These are phyloP conservation scores for Euphorbia tirucalli DNA, from an alignment of 345 rosid species.

Conservation along the genomic window DNA sequence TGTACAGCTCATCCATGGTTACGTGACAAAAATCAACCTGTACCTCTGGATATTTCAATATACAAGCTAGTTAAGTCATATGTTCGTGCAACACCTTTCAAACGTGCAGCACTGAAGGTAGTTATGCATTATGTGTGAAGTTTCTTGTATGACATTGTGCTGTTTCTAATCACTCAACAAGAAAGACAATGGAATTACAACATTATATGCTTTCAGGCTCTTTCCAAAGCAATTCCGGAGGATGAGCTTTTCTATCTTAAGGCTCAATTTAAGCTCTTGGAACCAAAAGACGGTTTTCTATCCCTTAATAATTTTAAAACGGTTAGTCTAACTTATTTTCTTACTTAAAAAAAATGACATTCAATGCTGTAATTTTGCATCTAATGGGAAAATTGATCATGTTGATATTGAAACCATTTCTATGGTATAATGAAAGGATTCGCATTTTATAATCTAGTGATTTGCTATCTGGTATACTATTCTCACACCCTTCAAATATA, in stretches of 20 bases:
- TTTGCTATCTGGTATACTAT: background rate
- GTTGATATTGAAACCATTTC: background rate
- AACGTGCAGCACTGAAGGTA: constrained; percentile 81
- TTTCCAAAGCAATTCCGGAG: constrained; percentile 84
- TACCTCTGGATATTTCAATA: constrained; percentile 77
- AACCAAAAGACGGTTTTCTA: constrained; percentile 75
- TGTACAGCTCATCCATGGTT: constrained; percentile 93
- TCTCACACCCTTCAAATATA: constrained; percentile 2
- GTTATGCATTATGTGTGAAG: background rate
- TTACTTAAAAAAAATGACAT: background rate
- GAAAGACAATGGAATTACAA: background rate
- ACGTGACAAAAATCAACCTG: constrained; percentile 45
- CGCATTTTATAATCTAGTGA: background rate
- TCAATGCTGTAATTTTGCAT: too few relatives aligned
- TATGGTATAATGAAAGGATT: background rate
- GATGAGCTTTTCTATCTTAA: constrained; percentile 66
- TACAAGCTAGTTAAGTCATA: constrained; percentile 77
- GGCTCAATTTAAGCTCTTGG: constrained; percentile 75
- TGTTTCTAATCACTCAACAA: background rate
- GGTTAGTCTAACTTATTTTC: constrained; percentile 43
- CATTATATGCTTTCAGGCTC: constrained; percentile 56
- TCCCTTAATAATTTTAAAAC: constrained; percentile 58
- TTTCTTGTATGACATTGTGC: background rate
- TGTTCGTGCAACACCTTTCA: constrained; percentile 65
- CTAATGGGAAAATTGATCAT: background rate